Evolutionary conservation across 2,329 filamentous ascomycete species (phyloP), one percentile per base, ranked within the genome.

Genomic region (Amauroascus niger): DNA sequence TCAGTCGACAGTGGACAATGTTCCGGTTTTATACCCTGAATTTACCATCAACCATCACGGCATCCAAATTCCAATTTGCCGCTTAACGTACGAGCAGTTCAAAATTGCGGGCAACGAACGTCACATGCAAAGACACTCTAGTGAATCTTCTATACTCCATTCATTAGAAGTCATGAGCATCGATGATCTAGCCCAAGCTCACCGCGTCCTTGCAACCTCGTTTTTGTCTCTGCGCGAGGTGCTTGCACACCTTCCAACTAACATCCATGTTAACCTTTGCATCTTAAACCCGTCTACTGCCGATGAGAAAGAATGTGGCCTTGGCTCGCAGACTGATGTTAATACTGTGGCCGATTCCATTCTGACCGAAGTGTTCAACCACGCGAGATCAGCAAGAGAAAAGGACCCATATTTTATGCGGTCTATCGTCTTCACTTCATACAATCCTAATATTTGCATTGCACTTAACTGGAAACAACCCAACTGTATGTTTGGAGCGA

Each of bases 391-490:
- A 63, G 58, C 88, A 69, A 76, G 83, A 55, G 77, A 83, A 56
- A 72, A 74, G 58, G 82, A 81, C 1, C 82, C 87, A 7, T 83
- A 88, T 52, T 81, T 83, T 14, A 83, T 93, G 61, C 79, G 90
- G 39, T 95, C 88, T 11, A 84, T 98, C 50, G 88, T 96, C 9
- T 96, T 98, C 68, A 94, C 88, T 63, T 95, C 88, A 20, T 95
- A 91, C 70, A 96, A 95, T 66, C 78, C 87, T 11, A 86, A 84
- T 59, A 80, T 97, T 18, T 98, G 93, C 71, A 94, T 88, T 14
- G 90, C 91, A 4, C 73, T 98, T 62, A 98, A 98, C 71, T 98
- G 93, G 93, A 98, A 98, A 70, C 93, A 98, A 69, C 93, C 93
- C 1, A 98, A 97, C 66, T 98, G 82, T 84, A 67, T 71, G 79